phyloP scores from a whole-genome alignment of 2,329 filamentous ascomycete genomes.

The Aureobasidium sp. region DNA sequence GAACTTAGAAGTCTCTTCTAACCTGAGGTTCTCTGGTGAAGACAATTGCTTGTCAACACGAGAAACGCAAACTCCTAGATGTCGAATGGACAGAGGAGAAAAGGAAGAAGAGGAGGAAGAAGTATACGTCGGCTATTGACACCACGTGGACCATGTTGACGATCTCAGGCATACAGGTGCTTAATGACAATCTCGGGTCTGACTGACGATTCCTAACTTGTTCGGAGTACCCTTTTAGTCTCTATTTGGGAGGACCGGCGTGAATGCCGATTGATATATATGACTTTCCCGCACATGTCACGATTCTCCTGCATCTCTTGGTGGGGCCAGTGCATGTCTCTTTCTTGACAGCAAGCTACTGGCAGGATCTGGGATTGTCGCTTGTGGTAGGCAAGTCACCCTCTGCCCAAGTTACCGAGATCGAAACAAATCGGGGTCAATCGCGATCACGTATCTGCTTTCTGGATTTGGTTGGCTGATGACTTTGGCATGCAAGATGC shows the following conservation, averaged over 20 bases:
- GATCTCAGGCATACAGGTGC: background rate
- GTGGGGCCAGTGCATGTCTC: background rate
- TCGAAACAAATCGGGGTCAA: background rate
- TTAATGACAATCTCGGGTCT: background rate
- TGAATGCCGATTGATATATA: background rate
- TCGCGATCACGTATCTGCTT: background rate
- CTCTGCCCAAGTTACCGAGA: background rate
- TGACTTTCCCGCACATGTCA: background rate
- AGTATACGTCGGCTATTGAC: too few species aligned
- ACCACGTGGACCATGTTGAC: too few species aligned
- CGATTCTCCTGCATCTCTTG: background rate
- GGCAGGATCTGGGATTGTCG: background rate
- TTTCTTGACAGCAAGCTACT: background rate
- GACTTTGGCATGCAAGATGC: background rate
- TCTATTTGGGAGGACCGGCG: background rate
- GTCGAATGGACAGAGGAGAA: too few species aligned
- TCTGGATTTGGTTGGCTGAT: background rate
- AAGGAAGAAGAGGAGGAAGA: too few species aligned
- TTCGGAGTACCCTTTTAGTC: background rate
- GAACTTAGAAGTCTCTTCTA: too few species aligned
- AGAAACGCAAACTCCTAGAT: too few species aligned
- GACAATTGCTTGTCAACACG: too few species aligned
- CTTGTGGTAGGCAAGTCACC: background rate
- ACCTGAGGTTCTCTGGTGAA: too few species aligned
- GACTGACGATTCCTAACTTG: background rate